Evolutionary conservation across 495 filamentous ascomycete species (phyloP), one percentile per base, ranked within the genome.

Genomic region (Delitschia confertaspora): DNA sequence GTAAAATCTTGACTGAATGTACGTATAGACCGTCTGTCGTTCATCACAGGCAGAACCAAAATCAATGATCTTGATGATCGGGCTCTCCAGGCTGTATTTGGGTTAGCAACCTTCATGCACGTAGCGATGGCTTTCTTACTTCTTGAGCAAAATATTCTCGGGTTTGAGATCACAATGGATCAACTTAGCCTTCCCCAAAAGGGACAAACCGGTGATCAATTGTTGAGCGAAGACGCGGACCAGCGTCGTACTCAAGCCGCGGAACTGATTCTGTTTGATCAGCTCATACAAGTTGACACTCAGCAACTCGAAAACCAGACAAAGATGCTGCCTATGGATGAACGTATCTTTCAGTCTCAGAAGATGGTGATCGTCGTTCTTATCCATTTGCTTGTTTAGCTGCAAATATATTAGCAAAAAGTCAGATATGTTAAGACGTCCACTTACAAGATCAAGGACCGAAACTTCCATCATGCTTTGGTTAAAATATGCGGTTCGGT

Each of bases 401-500:
- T 95, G 64, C 23, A 19, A 23, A 29, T 46, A 29, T 38, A 50
- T 71, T 38, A 68, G 60, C 43, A 53, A 20, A 31, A 38, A 33
- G 26, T 6, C 6, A 13, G 9, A 22, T 36, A 11, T 13, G 7
- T 18, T 14, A 33, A 7, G 21, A 1, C n/a, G n/a, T 6, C 21
- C 27, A 46, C 79, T 46, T 74, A 95, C 88, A 72, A 99, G 60
- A 63, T 99, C 93, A 21, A 99, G 69, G 6, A 99, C 93, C 6
- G 93, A 99, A 20, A 99, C 93, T 57, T 99, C 93, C 93, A 99
- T 99, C 93, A 99, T 99, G 62, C 93, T 99, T 64, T 99, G 93
- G 58, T 99, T 99, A 70, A 99, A 99, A 58, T 99, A 99, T 13
- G 93, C 93, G 0, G 91, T 96, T 61, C 93, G 79, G 62, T 99